Conservation (phyloP, 176 grass and related monocot genomes). For the Cenchrus purpureus region DNA sequence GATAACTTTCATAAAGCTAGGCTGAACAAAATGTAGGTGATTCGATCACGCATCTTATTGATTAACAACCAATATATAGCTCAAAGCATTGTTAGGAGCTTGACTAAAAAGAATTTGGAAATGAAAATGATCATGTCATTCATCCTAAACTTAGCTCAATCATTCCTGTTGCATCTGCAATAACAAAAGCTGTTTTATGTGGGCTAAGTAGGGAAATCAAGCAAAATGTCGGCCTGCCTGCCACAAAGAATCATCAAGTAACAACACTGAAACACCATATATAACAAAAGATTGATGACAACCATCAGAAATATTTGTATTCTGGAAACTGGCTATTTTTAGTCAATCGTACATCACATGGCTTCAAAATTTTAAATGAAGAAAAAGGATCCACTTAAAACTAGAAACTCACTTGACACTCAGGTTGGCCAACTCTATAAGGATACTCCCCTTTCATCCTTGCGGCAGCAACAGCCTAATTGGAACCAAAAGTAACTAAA, state of each 20-base stretch:
- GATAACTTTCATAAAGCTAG: background rate
- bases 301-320: background rate
- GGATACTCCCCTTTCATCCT: constrained; percentile 90
- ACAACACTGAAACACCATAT: constrained; percentile 11
- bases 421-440: constrained; percentile 75
- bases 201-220: background rate
- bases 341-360: background rate
- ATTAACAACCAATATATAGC: background rate
- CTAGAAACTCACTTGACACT: constrained; percentile 72
- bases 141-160: background rate
- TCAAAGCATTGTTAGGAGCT: background rate
- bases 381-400: background rate
- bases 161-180: background rate
- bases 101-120: background rate
- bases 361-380: background rate
- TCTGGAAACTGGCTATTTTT: constrained; percentile 9
- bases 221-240: background rate
- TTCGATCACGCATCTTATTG: background rate
- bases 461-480: constrained; percentile 81
- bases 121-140: background rate
- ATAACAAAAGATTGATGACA: background rate
- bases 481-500: background rate
- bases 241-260: constrained; percentile 2
- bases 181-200: background rate
- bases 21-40: background rate